Evolutionary conservation across 371 early-diverging fungal species (phyloP), one percentile per base, ranked within the genome.

Genomic region (Apophysomyces elegans): DNA sequence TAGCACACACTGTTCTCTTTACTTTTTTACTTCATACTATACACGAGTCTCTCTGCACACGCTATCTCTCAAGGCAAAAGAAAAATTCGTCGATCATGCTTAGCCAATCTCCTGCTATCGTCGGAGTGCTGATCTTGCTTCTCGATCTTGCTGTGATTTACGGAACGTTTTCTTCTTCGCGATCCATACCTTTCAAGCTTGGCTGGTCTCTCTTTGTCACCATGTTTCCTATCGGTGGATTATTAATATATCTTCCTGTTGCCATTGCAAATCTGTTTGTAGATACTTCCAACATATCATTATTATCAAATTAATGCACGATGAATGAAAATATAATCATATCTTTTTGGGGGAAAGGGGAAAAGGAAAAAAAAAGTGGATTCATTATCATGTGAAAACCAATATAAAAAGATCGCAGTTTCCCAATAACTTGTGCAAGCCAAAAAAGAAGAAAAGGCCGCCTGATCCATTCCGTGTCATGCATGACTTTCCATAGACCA

Each of bases 101-200:
- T 37, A 58, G 39, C 13, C 58, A 58, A 32, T 44, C 62, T 16
- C 62, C 62, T 11, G 50, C 62, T 14, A 16, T 62, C 47, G 12
- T 62, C 12, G 62, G 62, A 8, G 62, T 62, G 8, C 13, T 21
- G 47, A 62, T 62, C 12, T 47, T 62, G 6, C 46, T 62, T n/a
- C 46, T 62, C 26, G 62, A 62, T 47, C 35, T 62, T 37, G 62
- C 47, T 9, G 50, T 47, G 7, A 47, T 62, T 5, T 62, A 62
- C 32, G 44, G 46, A 44, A 62, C 62, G 9, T 16, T 62, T 7
- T 37, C 18, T 11, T 62, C 62, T n/a, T 36, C 47, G 32, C 62
- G 62, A 16, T 62, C 62, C 16, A 12, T 62, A 32, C 62, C 62
- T 18, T 62, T 46, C 62, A 62, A 62, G 50, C 50, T 62, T 18